phyloP scores from a whole-genome alignment of 805 yeast species.

The Dipodascus albidus region DNA sequence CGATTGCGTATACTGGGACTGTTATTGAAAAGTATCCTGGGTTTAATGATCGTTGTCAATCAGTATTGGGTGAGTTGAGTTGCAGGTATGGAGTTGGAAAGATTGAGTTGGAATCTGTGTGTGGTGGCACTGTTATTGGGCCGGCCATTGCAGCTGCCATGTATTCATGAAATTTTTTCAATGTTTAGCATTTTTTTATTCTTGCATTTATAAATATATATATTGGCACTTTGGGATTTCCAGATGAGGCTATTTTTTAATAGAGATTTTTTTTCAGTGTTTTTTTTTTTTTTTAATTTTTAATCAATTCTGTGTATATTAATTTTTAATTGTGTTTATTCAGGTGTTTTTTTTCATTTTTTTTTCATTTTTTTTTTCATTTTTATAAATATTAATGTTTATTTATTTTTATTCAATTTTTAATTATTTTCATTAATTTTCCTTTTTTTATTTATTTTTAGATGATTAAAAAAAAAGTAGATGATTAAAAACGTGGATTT shows the following conservation, averaged over 20 bases:
- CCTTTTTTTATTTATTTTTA: no score
- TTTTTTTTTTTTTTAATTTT: no score
- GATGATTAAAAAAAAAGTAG: no score
- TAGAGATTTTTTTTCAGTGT: background rate
- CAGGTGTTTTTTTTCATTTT: background rate
- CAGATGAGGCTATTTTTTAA: background rate
- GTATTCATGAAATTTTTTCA: slow-evolving; percentile 2
- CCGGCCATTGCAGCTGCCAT: slow-evolving; percentile 20
- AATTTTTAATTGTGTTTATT: no score
- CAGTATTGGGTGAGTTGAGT: slow-evolving; percentile 16
- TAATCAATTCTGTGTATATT: background rate
- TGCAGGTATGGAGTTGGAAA: slow-evolving; percentile 8
- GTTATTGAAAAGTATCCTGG: slow-evolving; percentile 24
- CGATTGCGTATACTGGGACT: slow-evolving; percentile 24
- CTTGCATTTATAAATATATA: no score
- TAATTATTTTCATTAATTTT: no score
- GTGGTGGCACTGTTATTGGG: slow-evolving; percentile 19
- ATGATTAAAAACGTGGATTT: no score
- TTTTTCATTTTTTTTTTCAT: no score
- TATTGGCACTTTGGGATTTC: background rate
- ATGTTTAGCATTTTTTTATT: no score
- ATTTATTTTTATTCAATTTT: no score
- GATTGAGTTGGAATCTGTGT: slow-evolving; percentile 8
- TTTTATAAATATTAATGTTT: no score
- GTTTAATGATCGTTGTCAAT: slow-evolving; percentile 20